A percentile compares a stretch with the other conserved stretches of the same genome.
These are phyloP conservation scores for Patellaria atrata DNA, from an alignment of 495 filamentous ascomycete species.

Conservation along the genomic window DNA sequence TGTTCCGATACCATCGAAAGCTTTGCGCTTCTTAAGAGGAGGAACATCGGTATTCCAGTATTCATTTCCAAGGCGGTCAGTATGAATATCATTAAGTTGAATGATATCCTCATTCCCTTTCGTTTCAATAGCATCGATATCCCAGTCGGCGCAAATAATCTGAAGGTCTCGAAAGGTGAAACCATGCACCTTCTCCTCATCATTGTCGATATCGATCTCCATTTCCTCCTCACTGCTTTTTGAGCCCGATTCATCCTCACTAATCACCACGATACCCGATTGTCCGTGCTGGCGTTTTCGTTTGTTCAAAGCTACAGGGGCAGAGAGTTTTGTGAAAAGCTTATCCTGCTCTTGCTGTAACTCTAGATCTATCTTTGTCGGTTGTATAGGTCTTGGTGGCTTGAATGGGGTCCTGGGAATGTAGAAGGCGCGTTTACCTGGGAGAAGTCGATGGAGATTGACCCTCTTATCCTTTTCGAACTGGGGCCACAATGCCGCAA, in stretches of 20 bases:
- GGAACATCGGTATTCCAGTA: too few relatives aligned
- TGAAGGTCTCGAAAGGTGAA: constrained; percentile 61
- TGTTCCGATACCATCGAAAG: constrained; percentile 13
- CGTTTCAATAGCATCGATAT: too few relatives aligned
- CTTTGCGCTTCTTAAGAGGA: constrained; percentile 28
- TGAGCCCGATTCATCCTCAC: constrained; percentile 34
- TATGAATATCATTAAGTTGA: too few relatives aligned
- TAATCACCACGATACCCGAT: constrained; percentile 45
- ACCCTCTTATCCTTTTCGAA: constrained; percentile 53
- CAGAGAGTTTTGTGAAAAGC: constrained; percentile 55
- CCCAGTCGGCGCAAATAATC: constrained; percentile 75
- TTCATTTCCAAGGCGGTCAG: too few relatives aligned
- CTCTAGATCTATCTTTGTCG: constrained; percentile 77
- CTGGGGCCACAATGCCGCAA: constrained; percentile 53
- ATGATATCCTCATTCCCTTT: too few relatives aligned
- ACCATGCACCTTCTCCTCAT: constrained; percentile 51
- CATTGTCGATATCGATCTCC: constrained; percentile 36
- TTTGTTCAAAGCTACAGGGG: constrained; percentile 34
- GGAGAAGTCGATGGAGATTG: constrained; percentile 58
- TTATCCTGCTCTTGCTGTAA: constrained; percentile 68
- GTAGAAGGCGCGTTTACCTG: constrained; percentile 56
- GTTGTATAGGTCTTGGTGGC: constrained; percentile 63
- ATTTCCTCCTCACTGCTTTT: too few relatives aligned
- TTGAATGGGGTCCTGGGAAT: constrained; percentile 54
- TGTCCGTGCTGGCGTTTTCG: constrained; percentile 34